Percentiles rank a stretch among this genome's conserved stretches.
Evolutionary conservation across 2,329 filamentous ascomycete species (phyloP).

Genomic region (Scytalidium lignicola): DNA sequence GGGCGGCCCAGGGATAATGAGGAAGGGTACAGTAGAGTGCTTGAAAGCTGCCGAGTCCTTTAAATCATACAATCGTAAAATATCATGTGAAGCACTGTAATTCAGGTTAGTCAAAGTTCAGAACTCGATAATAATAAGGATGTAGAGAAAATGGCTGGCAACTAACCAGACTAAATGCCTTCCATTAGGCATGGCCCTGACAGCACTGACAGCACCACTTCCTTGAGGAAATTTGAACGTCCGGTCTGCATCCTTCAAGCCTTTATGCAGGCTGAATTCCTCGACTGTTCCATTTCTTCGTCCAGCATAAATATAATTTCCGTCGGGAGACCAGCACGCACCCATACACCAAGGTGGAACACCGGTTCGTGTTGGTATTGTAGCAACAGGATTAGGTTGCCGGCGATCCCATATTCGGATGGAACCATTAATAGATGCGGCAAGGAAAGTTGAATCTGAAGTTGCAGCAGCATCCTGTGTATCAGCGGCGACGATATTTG

Average conservation of each 20-base stretch:
- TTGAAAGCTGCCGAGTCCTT: constrained; percentile 57
- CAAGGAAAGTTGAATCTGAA: constrained; percentile 77
- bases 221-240: constrained; percentile 84
- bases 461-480: constrained; percentile 52
- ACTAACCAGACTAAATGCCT: constrained; percentile 80
- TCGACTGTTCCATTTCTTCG: constrained; percentile 88
- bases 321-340: constrained; percentile 92
- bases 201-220: constrained; percentile 82
- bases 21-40: constrained; percentile 81
- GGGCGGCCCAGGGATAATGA: constrained; percentile 87
- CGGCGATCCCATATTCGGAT: constrained; percentile 92
- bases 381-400: constrained; percentile 69
- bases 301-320: constrained; percentile 91
- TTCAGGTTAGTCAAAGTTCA: constrained; percentile 11
- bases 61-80: constrained; percentile 87
- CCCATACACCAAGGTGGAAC: constrained; percentile 97
- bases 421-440: constrained; percentile 80
- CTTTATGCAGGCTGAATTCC: constrained; percentile 84
- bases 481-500: constrained; percentile 24
- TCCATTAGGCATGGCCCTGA: constrained; percentile 88
- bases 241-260: constrained; percentile 68
- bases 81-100: constrained; percentile 79
- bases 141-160: not conserved
- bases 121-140: not conserved
- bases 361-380: constrained; percentile 66